Evolutionary conservation across 495 filamentous ascomycete genomes (phyloP), one percentile per base, ranked within the genome.

Genomic region (Aspergillus saccharolyticus): DNA sequence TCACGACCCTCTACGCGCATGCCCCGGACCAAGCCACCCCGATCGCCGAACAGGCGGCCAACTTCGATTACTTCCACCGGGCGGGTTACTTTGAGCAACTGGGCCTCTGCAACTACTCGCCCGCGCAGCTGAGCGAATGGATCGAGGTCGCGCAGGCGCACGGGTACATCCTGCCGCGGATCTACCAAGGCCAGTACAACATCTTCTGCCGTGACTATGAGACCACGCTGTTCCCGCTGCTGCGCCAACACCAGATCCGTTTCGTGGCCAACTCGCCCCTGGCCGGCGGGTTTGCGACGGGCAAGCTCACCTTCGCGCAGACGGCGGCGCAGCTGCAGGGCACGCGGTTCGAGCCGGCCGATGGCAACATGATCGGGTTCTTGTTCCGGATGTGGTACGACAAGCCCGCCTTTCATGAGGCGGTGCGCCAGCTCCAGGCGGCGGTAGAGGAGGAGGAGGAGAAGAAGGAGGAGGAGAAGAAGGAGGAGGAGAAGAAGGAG

Each of bases 231-330:
- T 71, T 85, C 42, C 79, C 81, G n/a, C 72, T 78, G 24, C 65
- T 85, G 5, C 66, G 76, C 6, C 58, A 80, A 43, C 75, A 83
- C 61, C 72, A 68, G 14, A 78, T 84, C 14, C 63, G 70, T 0
- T 79, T 78, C 44, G 76, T 78, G 52, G 73, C 70, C 18, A 54
- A 48, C n/a, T 59, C 75, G 39, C 78, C 80, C 1, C 66, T 80
- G 14, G 77, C 78, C 3, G 79, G 78, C 15, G 80, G 80, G 0
- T 78, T 77, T 47, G 62, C 81, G 1, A 83, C 80, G 0, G 66
- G 70, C 7, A 77, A 74, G 42, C 45, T 70, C 18, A 63, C 62
- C 8, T 54, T 58, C 20, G 56, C 54, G n/a, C 44, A 64, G 10
- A 50, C 57, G 15, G 19, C 48, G 1, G 54, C 49, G 16, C 10